Evolutionary conservation across 495 filamentous ascomycete species (phyloP).

Genomic region (Penicilliopsis zonata): DNA sequence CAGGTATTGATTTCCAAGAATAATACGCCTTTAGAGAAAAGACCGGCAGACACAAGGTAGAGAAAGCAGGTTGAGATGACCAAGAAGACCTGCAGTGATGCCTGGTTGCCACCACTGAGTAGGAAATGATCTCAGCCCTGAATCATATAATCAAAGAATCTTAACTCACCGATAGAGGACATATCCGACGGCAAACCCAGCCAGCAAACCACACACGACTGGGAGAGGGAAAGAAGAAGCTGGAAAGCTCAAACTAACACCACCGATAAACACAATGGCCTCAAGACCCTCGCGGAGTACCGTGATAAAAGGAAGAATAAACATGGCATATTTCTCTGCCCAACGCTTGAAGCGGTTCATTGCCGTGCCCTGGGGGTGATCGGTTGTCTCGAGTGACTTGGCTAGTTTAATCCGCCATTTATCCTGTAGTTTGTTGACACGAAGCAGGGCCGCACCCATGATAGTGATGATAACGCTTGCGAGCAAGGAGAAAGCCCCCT

Average conservation of each 20-base stretch:
- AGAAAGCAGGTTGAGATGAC: slow-evolving; percentile 63
- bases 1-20: slow-evolving; percentile 42
- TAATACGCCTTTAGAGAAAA: slow-evolving; percentile 61
- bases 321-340: slow-evolving; percentile 54
- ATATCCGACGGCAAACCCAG: slow-evolving; percentile 49
- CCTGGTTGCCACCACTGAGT: slow-evolving; percentile 38
- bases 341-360: slow-evolving; percentile 5
- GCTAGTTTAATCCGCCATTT: slow-evolving; percentile 67
- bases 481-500: slow-evolving; percentile 54
- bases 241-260: slow-evolving; percentile 58
- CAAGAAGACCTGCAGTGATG: slow-evolving; percentile 57
- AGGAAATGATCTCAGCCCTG: neutral
- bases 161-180: slow-evolving; percentile 59
- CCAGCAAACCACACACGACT: slow-evolving; percentile 47
- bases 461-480: slow-evolving; percentile 61
- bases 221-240: slow-evolving; percentile 55
- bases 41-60: slow-evolving; percentile 63
- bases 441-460: slow-evolving; percentile 56
- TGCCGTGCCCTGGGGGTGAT: slow-evolving; percentile 7
- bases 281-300: slow-evolving; percentile 69
- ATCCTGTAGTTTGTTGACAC: slow-evolving; percentile 65
- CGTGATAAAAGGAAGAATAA: slow-evolving; percentile 61
- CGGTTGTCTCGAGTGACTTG: slow-evolving; percentile 41
- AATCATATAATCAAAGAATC: too few species aligned
- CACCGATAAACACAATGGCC: slow-evolving; percentile 62